These are phyloP conservation scores for Zopfochytrium polystomum DNA, from an alignment of 371 early-diverging fungal genomes.

Conservation along the genomic window DNA sequence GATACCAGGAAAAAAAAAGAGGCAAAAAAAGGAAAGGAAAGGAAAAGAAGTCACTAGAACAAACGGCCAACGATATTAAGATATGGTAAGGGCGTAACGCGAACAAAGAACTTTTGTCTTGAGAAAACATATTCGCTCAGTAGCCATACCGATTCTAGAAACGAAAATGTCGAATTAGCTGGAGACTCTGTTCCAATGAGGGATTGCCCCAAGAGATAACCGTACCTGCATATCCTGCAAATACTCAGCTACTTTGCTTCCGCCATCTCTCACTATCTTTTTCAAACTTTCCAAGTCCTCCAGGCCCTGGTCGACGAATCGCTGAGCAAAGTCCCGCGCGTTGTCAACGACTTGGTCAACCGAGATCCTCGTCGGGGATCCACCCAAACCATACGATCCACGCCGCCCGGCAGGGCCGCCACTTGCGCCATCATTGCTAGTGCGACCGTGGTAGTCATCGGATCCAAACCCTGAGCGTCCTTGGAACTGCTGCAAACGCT, in stretches of 20 bases:
- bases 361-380: conserved; percentile 20
- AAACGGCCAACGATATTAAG: no score
- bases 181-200: no score
- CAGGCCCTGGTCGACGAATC: conserved; percentile 68
- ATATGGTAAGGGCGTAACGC: no score
- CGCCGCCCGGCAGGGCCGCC: neutral
- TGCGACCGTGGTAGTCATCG: conserved; percentile 74
- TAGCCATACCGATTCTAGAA: no score
- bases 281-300: conserved; percentile 72
- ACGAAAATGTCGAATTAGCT: no score
- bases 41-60: no score
- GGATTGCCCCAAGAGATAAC: neutral
- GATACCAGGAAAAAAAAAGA: no score
- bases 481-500: conserved; percentile 66
- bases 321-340: conserved; percentile 64
- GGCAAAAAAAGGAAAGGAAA: no score
- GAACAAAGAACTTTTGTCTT: no score
- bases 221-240: conserved; percentile 45
- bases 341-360: conserved; percentile 39
- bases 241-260: conserved; percentile 44
- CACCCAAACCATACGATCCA: no score
- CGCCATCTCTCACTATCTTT: conserved; percentile 66
- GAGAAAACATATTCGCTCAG: no score
- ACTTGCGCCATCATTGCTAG: conserved; percentile 40
- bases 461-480: conserved; percentile 75